A percentile compares a stretch with the other conserved stretches of the same genome.
These are phyloP conservation scores for Blastobotrys niveus DNA, from an alignment of 1,139 yeast genomes.

Conservation along the genomic window DNA sequence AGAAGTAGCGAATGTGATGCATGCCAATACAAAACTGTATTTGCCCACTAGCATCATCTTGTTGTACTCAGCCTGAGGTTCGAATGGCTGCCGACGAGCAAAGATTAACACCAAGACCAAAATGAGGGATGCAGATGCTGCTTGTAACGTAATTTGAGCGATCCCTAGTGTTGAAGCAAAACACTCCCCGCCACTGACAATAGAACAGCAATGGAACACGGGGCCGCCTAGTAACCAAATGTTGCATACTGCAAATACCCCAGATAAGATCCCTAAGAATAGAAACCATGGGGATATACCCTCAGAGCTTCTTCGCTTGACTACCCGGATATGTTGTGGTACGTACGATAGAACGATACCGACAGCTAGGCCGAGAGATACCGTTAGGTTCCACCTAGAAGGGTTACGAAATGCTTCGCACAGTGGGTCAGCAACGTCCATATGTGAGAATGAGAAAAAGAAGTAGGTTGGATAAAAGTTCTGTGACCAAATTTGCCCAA, in stretches of 20 bases:
- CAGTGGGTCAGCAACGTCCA: not conserved
- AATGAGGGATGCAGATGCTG: conserved; percentile 58
- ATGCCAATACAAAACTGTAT: conserved; percentile 23
- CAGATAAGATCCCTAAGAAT: conserved; percentile 67
- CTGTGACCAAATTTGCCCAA: no score
- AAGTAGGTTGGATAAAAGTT: not conserved
- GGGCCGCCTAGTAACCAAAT: conserved; percentile 51
- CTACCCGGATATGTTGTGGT: conserved; percentile 68
- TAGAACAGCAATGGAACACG: conserved; percentile 36
- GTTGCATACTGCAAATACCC: conserved; percentile 64
- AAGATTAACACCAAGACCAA: conserved; percentile 21
- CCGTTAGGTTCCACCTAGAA: conserved; percentile 38
- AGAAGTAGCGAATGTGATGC: conserved; percentile 24
- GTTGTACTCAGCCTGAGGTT: conserved; percentile 25
- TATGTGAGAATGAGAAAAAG: not conserved
- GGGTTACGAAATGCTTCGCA: conserved; percentile 22
- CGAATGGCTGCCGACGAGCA: conserved; percentile 18
- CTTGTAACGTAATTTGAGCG: conserved; percentile 64
- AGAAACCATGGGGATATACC: conserved; percentile 74
- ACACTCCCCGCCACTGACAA: conserved; percentile 48
- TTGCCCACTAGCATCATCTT: conserved; percentile 24
- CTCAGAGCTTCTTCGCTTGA: conserved; percentile 58
- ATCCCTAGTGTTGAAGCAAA: conserved; percentile 63
- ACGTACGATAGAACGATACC: conserved; percentile 72
- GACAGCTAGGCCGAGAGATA: conserved; percentile 50